phyloP scores from a whole-genome alignment of 345 rosid species.

The Luvunga scandens region DNA sequence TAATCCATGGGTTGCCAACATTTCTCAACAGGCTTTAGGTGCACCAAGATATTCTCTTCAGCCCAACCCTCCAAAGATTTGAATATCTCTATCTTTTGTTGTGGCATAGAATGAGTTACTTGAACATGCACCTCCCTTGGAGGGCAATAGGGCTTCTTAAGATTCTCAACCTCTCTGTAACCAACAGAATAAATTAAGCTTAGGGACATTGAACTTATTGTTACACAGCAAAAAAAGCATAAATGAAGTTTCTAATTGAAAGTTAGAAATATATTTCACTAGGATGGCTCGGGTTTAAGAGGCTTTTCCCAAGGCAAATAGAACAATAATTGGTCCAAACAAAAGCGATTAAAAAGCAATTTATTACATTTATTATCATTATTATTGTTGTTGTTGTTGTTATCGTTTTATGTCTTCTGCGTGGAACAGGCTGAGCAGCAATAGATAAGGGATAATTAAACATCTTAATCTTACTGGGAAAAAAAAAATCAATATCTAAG shows the following conservation, averaged over 20 bases:
- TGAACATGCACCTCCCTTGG: slow-evolving; percentile 68
- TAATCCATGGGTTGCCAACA: slow-evolving; percentile 71
- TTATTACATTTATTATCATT: not conserved
- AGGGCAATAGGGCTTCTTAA: slow-evolving; percentile 51
- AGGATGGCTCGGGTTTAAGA: not conserved
- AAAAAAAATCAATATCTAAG: not conserved
- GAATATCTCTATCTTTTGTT: slow-evolving; percentile 47
- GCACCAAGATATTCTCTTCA: slow-evolving; percentile 47
- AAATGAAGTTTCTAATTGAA: not conserved
- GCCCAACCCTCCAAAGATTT: slow-evolving; percentile 72
- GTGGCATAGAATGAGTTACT: slow-evolving; percentile 67
- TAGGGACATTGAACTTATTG: not conserved
- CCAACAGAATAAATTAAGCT: slow-evolving; percentile 1
- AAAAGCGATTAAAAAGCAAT: not conserved
- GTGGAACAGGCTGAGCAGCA: not conserved
- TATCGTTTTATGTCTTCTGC: not conserved
- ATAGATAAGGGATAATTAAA: not conserved
- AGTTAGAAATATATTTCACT: not conserved
- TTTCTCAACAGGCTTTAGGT: slow-evolving; percentile 63
- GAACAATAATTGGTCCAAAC: not conserved
- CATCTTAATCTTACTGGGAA: not conserved
- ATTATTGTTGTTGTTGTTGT: too few relatives aligned
- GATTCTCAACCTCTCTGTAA: slow-evolving; percentile 53
- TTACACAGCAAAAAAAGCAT: not conserved
- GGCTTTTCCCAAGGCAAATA: not conserved